Percentiles rank a stretch among this genome's conserved stretches.
Evolutionary conservation across 257 asterid species (phyloP).

Genomic region (Petunia secreta): DNA sequence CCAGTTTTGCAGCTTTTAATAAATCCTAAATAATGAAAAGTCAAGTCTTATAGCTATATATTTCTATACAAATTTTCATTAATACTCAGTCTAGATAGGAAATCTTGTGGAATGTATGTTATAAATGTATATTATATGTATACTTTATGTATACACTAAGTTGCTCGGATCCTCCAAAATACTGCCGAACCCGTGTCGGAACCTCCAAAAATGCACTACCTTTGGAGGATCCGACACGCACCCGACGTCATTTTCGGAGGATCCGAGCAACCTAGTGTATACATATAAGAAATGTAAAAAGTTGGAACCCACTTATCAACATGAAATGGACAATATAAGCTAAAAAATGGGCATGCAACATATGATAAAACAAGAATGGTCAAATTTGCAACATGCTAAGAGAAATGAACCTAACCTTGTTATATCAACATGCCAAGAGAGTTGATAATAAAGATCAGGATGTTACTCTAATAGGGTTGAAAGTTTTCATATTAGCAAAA

Average conservation of each 20-base stretch:
- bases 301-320: not conserved
- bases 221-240: too few species aligned
- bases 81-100: not conserved
- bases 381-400: not conserved
- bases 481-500: conserved; percentile 3
- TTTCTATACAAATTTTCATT: not conserved
- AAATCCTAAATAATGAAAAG: not conserved
- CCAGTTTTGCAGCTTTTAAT: not conserved
- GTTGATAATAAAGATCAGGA: not conserved
- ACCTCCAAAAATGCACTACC: too few species aligned
- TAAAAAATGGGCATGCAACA: not conserved
- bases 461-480: not conserved
- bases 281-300: too few species aligned
- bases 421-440: not conserved
- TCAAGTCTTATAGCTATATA: not conserved
- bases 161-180: too few species aligned
- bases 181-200: too few species aligned
- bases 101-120: not conserved
- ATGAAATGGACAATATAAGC: not conserved
- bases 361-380: too few species aligned
- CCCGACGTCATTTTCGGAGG: too few species aligned
- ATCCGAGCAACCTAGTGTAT: too few species aligned
- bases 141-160: too few species aligned
- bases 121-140: too few species aligned
- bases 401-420: not conserved